A percentile compares a stretch with the other conserved stretches of the same genome.
Conservation (phyloP, 345 rosid species). For the Erucastrum elatum region DNA sequence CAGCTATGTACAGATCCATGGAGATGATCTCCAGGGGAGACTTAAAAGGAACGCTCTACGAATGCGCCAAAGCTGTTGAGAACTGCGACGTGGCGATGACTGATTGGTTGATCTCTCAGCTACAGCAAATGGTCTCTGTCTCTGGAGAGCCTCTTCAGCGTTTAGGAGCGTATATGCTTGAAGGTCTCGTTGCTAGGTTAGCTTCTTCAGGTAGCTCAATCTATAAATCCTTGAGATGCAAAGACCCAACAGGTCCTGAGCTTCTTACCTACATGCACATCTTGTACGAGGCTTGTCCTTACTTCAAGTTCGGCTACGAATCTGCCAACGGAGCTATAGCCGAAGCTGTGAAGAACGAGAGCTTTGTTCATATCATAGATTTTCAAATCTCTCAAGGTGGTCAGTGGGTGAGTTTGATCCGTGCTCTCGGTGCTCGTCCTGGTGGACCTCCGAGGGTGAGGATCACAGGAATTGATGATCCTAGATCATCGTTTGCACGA, state of each 20-base stretch:
- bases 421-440: constrained; percentile 85
- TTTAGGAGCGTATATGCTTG: constrained; percentile 85
- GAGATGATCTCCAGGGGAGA: constrained; percentile 69
- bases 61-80: constrained; percentile 80
- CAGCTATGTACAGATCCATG: constrained; percentile 39
- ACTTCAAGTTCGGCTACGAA: constrained; percentile 91
- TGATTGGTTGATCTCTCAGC: constrained; percentile 66
- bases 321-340: constrained; percentile 98
- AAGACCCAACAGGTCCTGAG: constrained; percentile 73
- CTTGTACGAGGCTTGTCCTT: constrained; percentile 86
- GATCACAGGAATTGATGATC: constrained; percentile 86
- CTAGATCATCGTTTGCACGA: constrained; percentile 74
- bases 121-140: constrained; percentile 80
- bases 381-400: constrained; percentile 80
- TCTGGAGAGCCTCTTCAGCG: constrained; percentile 91
- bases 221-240: constrained; percentile 80
- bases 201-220: constrained; percentile 83
- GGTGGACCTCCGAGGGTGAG: constrained; percentile 84
- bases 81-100: constrained; percentile 48
- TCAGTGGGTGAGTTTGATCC: constrained; percentile 93
- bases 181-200: constrained; percentile 85
- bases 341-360: constrained; percentile 83
- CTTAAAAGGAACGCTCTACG: constrained; percentile 65
- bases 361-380: constrained; percentile 75
- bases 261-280: constrained; percentile 87